phyloP scores from a whole-genome alignment of 371 early-diverging fungal genomes.

The Funneliformis caledonium region DNA sequence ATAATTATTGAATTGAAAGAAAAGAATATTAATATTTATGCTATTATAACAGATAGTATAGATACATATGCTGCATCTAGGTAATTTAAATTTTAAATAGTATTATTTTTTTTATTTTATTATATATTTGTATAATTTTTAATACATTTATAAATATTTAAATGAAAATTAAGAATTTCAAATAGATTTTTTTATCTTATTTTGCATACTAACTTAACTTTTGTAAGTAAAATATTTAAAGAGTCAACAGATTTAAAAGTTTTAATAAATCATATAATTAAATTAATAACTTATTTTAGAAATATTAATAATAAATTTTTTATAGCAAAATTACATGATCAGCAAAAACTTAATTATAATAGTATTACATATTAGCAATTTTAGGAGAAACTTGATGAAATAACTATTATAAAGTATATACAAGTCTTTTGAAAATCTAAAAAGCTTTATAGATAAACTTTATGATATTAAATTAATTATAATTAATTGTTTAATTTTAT shows the following conservation, averaged over 20 bases:
- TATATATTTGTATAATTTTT: not conserved
- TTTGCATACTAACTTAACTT: no score
- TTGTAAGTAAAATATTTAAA: constrained; percentile 22
- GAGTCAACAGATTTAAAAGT: not conserved
- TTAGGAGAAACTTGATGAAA: not conserved
- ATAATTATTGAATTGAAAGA: not conserved
- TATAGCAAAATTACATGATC: constrained; percentile 14
- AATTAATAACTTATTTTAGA: not conserved
- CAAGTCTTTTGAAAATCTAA: not conserved
- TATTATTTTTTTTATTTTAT: not conserved
- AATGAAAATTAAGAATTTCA: not conserved
- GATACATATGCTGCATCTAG: not conserved
- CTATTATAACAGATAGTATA: constrained; percentile 11
- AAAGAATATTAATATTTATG: not conserved
- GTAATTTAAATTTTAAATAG: no score
- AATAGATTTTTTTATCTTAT: not conserved
- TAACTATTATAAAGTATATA: no score
- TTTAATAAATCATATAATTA: not conserved
- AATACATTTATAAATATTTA: not conserved
- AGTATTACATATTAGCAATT: not conserved
- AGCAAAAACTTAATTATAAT: not conserved
- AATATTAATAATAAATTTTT: constrained; percentile 10
- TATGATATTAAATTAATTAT: no score
- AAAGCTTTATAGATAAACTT: not conserved
- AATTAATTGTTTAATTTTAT: no score